Base-by-base conservation (phyloP, 148 eudicot species). In the Bassia scoparia region DNA sequence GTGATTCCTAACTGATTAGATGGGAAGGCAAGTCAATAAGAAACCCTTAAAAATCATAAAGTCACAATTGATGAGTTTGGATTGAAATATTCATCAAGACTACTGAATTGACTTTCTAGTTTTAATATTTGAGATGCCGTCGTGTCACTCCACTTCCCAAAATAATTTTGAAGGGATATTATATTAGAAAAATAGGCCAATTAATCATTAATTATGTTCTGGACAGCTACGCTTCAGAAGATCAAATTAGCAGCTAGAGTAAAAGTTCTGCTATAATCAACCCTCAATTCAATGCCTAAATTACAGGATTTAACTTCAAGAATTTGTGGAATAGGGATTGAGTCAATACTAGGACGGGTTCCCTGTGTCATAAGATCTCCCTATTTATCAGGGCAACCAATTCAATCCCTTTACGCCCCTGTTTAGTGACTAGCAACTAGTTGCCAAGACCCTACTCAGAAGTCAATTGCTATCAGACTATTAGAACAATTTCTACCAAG, bases 1-100 rank as follows among this genome's bases (percentile, higher is more conserved):
- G 65, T 88, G 89, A 56, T 90, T 83, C 86, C 93, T 87, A 74
- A 95, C 98, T 90, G 85, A 54, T 7, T 0, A 66, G 37, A 59
- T 46, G 41, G 27, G 41, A 61, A 35, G 50, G n/a, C 29, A 70
- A 15, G 70, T 70, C 48, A 58, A 21, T 8, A 63, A 5, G 27
- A 68, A 81, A 50, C 24, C 31, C 33, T n/a, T 18, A 34, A 69
- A 29, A 24, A 7, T 16, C 60, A 31, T 20, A 24, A 53, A 26
- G 44, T 55, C 17, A 15, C 24, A 65, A 5, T 5, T 21, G 50
- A 17, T 17, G 33, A 7, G 3, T 62, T 31, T n/a, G 15, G 30
- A n/a, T 27, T 30, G 29, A 1, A 2, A 16, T 3, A 21, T 60
- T 37, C 41, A 37, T 60, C 35, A 60, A 60, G 29, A 35, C 37